phyloP scores from a whole-genome alignment of 129 eudicot species.

The Tagetes erecta region DNA sequence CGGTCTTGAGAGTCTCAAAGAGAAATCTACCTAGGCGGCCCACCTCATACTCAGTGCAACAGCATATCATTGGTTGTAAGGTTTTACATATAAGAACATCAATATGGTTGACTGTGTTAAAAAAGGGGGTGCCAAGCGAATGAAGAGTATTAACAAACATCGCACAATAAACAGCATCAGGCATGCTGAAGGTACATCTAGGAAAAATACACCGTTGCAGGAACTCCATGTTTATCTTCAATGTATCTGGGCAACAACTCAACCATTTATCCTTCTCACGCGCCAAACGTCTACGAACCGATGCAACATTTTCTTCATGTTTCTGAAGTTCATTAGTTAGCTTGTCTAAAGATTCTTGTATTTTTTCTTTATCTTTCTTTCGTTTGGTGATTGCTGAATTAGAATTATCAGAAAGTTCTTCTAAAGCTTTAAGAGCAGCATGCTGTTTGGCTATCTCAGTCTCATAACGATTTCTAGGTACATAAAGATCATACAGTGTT shows the following conservation, averaged over 20 bases:
- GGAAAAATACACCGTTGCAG: constrained; percentile 98
- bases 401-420: constrained; percentile 93
- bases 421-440: constrained; percentile 85
- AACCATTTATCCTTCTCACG: constrained; percentile 94
- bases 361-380: constrained; percentile 95
- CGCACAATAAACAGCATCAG: constrained; percentile 99
- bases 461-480: constrained; percentile 89
- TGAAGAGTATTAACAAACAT: constrained; percentile 94
- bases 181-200: constrained; percentile 94
- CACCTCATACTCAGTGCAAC: constrained; percentile 98
- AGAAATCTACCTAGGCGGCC: constrained; percentile 96
- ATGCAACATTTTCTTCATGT: constrained; percentile 90
- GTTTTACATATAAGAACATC: constrained; percentile 96
- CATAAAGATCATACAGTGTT: constrained; percentile 91
- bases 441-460: constrained; percentile 88
- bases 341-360: constrained; percentile 89
- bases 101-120: constrained; percentile 95
- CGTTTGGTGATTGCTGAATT: constrained; percentile 94
- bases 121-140: constrained; percentile 91
- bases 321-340: constrained; percentile 71
- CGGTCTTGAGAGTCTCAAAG: constrained; percentile 87
- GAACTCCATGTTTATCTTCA: constrained; percentile 97
- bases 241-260: constrained; percentile 92
- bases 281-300: constrained; percentile 84
- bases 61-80: constrained; percentile 97